A percentile compares a stretch with the other conserved stretches of the same genome.
These are phyloP conservation scores for Diplodia mutila DNA, from an alignment of 2,329 filamentous ascomycete species.

Conservation along the genomic window DNA sequence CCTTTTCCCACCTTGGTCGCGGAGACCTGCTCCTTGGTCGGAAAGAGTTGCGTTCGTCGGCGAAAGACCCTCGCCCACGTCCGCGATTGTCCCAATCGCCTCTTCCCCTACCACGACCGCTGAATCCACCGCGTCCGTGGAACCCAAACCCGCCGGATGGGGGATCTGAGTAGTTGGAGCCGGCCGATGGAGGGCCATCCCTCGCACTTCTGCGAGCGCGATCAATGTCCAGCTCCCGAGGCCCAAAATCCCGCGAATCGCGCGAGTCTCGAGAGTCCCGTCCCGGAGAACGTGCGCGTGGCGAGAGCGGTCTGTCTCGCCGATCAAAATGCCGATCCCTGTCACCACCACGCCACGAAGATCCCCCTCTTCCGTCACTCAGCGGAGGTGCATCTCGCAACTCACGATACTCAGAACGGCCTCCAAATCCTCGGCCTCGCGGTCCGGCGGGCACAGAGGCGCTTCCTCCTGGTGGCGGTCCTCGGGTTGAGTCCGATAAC, in stretches of 20 bases:
- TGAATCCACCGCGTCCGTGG: slow-evolving; percentile 56
- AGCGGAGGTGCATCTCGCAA: slow-evolving; percentile 61
- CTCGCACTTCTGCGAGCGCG: slow-evolving; percentile 70
- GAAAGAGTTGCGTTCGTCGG: slow-evolving; percentile 60
- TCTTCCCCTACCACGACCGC: slow-evolving; percentile 47
- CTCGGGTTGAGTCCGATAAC: slow-evolving; percentile 64
- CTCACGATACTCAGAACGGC: slow-evolving; percentile 59
- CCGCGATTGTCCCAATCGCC: slow-evolving; percentile 57
- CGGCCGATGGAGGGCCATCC: slow-evolving; percentile 73
- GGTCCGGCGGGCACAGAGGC: slow-evolving; percentile 49
- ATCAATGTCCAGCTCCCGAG: slow-evolving; percentile 67
- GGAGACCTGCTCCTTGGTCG: slow-evolving; percentile 67
- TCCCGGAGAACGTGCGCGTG: slow-evolving; percentile 66
- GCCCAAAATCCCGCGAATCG: slow-evolving; percentile 62
- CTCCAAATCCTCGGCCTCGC: slow-evolving; percentile 66
- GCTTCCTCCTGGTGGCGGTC: slow-evolving; percentile 39
- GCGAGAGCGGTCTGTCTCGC: slow-evolving; percentile 64
- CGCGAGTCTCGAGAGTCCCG: slow-evolving; percentile 63
- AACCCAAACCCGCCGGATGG: slow-evolving; percentile 53
- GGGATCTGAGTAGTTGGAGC: slow-evolving; percentile 71
- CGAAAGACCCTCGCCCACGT: slow-evolving; percentile 52
- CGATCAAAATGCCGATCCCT: slow-evolving; percentile 56
- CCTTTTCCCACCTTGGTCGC: slow-evolving; percentile 61
- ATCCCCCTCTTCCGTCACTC: slow-evolving; percentile 65
- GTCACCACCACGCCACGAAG: slow-evolving; percentile 55